phyloP scores from a whole-genome alignment of 257 asterid species.

The Fraxinus americana region DNA sequence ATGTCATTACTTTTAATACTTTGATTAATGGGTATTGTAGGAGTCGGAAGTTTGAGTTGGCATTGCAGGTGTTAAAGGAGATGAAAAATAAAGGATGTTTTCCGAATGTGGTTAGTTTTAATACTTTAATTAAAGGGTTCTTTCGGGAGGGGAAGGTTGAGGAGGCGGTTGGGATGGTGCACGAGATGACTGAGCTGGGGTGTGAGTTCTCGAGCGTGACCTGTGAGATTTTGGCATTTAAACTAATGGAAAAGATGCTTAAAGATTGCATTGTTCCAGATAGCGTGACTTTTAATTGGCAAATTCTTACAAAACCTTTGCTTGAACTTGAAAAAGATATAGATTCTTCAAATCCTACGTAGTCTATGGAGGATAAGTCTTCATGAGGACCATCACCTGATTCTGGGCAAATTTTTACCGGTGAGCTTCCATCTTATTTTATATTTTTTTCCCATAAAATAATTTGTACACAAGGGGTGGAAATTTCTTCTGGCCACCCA shows the following conservation, averaged over 20 bases:
- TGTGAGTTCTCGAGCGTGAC: conserved; percentile 70
- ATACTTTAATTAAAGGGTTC: too few relatives aligned
- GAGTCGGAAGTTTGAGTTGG: too few relatives aligned
- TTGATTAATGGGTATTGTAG: too few relatives aligned
- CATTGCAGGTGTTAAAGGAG: too few relatives aligned
- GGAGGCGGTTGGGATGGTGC: too few relatives aligned
- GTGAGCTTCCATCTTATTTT: conserved; percentile 19
- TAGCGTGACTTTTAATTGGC: conserved; percentile 64
- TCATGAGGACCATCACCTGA: conserved; percentile 30
- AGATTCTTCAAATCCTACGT: background rate
- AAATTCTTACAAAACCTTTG: background rate
- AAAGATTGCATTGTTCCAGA: conserved; percentile 59
- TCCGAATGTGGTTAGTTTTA: too few relatives aligned
- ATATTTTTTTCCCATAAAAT: background rate
- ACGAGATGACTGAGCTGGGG: too few relatives aligned
- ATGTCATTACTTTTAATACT: too few relatives aligned
- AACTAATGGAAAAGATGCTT: conserved; percentile 60
- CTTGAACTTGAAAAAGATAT: background rate
- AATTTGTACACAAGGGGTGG: conserved; percentile 37
- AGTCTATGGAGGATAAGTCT: conserved; percentile 32
- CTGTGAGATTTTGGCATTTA: conserved; percentile 69
- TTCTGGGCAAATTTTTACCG: conserved; percentile 25
- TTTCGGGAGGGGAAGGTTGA: too few relatives aligned
- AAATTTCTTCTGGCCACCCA: conserved; percentile 39
- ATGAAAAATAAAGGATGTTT: too few relatives aligned